Percentiles rank a stretch among this genome's conserved stretches.
These are phyloP conservation scores for Aspergillus brasiliensis DNA, from an alignment of 2,329 filamentous ascomycete species.

Conservation along the genomic window DNA sequence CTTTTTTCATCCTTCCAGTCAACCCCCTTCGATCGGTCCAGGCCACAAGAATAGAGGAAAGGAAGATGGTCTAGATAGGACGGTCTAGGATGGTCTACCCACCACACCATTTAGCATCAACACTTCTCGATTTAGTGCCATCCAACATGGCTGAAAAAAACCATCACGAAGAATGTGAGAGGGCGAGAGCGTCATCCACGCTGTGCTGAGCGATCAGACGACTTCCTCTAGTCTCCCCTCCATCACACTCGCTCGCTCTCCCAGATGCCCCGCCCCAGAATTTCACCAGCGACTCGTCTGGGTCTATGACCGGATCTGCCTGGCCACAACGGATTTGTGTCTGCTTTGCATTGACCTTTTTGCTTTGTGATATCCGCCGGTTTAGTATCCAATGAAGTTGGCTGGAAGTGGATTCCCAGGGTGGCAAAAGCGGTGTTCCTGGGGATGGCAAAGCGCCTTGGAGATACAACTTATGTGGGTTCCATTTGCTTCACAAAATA, in stretches of 20 bases:
- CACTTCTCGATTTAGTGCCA: neutral
- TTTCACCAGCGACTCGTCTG: neutral
- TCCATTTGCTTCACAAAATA: neutral
- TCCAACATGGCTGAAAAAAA: neutral
- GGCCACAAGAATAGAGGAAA: neutral
- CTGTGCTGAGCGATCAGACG: conserved; percentile 9
- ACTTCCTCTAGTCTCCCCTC: conserved; percentile 8
- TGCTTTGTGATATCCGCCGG: neutral
- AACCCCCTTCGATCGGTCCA: neutral
- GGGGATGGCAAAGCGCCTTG: neutral
- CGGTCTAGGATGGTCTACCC: neutral
- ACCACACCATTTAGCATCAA: neutral
- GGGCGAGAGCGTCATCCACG: neutral
- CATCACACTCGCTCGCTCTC: conserved; percentile 4
- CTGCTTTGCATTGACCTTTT: neutral
- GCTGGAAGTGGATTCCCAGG: conserved; percentile 3
- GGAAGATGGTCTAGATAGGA: neutral
- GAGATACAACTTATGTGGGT: neutral
- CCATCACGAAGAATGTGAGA: neutral
- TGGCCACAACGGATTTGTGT: neutral
- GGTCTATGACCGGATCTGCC: neutral
- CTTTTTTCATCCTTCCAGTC: conserved; percentile 7
- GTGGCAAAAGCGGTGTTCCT: neutral
- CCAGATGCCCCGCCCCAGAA: neutral
- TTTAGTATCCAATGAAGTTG: conserved; percentile 2